Base-by-base conservation (phyloP, 768 basidiomycete genomes). In the Hericium erinaceus region DNA sequence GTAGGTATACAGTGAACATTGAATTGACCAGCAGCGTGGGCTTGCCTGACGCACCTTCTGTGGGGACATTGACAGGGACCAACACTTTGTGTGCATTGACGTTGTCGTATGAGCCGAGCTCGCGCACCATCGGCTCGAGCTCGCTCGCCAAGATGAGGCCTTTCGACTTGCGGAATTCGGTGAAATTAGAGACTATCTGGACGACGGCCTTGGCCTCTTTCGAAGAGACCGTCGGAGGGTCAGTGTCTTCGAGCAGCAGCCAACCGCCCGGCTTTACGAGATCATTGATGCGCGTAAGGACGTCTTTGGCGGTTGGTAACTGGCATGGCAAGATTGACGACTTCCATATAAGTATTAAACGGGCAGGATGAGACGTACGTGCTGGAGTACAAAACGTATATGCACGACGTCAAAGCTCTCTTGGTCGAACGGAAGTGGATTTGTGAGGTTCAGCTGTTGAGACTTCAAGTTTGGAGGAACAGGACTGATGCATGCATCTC, bases 181-280 rank as follows among this genome's bases (percentile, higher is more conserved):
- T 18, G 11, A 56, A 20, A 13, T 44, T 38, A 0, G 20, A 49
- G 44, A 33, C 12, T 20, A 18, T 44, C 28, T 41, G 26, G 0
- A 26, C 54, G 26, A 58, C 7, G 44, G 48, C 50, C 2, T 4
- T 41, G 15, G 41, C 54, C 8, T 58, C 41, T 8, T 57, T 60
- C 9, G 39, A 37, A 33, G 58, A 24, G 28, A 38, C 57, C 10
- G 52, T 41, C 5, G 18, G 5, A 39, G 52, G 37, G 33, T 57
- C 56, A n/a, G 57, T 55, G 15, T 68, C 67, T 18, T 67, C 66
- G 55, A 68, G 26, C 40, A 68, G 58, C 24, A 68, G 58, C 63
- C 65, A 66, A 28, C 66, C 67, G 8, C 66, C 65, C 2, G 66
- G 67, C 39, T 56, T 60, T 52, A 68, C 57, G 37, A 67, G 61